phyloP scores from a whole-genome alignment of 2,329 filamentous ascomycete species.

The Aspergillus novofumigatus region DNA sequence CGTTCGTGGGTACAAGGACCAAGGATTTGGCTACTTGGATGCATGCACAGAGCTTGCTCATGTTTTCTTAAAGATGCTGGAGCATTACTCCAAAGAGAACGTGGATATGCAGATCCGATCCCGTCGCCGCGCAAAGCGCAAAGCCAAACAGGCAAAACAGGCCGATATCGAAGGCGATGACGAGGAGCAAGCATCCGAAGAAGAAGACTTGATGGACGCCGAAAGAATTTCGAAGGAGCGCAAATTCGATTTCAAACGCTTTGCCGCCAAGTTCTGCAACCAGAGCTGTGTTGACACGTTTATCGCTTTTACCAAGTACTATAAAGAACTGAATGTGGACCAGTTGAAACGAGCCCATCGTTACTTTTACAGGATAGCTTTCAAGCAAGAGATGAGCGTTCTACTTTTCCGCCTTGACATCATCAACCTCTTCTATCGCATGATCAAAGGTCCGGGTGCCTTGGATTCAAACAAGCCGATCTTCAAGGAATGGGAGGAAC shows the following conservation, averaged over 20 bases:
- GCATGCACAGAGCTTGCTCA: conserved; percentile 86
- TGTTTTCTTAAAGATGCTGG: conserved; percentile 86
- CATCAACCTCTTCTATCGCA: conserved; percentile 77
- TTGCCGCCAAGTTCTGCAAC: conserved; percentile 73
- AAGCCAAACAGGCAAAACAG: conserved; percentile 53
- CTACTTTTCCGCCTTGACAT: conserved; percentile 90
- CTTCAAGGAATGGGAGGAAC: conserved; percentile 86
- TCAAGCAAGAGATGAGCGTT: conserved; percentile 88
- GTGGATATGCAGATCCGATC: conserved; percentile 89
- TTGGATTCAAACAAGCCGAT: conserved; percentile 63
- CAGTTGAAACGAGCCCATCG: conserved; percentile 91
- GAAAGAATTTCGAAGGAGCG: conserved; percentile 72
- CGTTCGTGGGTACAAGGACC: conserved; percentile 81
- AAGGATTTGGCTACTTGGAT: conserved; percentile 90
- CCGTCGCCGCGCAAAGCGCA: conserved; percentile 66
- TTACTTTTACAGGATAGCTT: conserved; percentile 89
- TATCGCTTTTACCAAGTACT: conserved; percentile 72
- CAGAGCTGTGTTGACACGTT: conserved; percentile 89
- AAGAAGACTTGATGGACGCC: conserved; percentile 69
- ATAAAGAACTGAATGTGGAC: conserved; percentile 69
- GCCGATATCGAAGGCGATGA: conserved; percentile 46
- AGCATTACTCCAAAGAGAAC: conserved; percentile 92
- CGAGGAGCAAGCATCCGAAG: conserved; percentile 56
- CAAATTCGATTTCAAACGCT: conserved; percentile 89
- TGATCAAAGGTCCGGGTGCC: conserved; percentile 83